Percentiles rank a stretch among this genome's conserved stretches.
Conservation (phyloP, 352 stramenopile species). For the Pythium aquatile region DNA sequence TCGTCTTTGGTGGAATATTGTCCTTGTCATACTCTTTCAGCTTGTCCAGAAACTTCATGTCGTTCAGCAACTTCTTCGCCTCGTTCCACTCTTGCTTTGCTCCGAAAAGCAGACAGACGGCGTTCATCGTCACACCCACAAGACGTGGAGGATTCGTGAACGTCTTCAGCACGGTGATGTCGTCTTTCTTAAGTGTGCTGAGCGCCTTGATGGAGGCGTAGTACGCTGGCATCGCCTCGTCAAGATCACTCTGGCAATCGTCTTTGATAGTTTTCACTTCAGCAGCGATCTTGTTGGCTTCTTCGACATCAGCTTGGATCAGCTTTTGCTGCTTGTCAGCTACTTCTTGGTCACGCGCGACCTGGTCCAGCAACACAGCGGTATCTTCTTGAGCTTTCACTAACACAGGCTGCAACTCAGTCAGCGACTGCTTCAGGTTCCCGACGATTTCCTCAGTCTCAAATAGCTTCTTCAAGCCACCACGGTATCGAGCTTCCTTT, state of each 20-base stretch:
- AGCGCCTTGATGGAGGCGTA: constrained; percentile 90
- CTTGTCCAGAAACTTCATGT: constrained; percentile 92
- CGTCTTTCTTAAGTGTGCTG: constrained; percentile 90
- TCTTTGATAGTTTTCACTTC: constrained; percentile 94
- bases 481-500: constrained; percentile 81
- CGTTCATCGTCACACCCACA: constrained; percentile 91
- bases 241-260: constrained; percentile 92
- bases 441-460: constrained; percentile 93
- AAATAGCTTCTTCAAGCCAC: constrained; percentile 90
- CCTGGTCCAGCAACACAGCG: constrained; percentile 75
- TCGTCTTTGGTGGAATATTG: constrained; percentile 86
- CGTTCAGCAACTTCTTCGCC: constrained; percentile 89
- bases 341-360: constrained; percentile 90
- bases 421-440: constrained; percentile 89
- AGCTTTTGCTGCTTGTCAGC: constrained; percentile 90
- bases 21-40: constrained; percentile 89
- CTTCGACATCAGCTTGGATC: constrained; percentile 90
- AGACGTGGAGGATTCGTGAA: constrained; percentile 90
- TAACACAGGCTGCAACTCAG: constrained; percentile 90
- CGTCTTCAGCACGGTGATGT: constrained; percentile 91
- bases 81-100: constrained; percentile 91
- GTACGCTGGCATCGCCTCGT: constrained; percentile 92
- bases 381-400: constrained; percentile 90
- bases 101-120: constrained; percentile 89
- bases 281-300: constrained; percentile 87